Base-by-base conservation (phyloP, 352 stramenopile genomes). In the Plasmopara viticola region DNA sequence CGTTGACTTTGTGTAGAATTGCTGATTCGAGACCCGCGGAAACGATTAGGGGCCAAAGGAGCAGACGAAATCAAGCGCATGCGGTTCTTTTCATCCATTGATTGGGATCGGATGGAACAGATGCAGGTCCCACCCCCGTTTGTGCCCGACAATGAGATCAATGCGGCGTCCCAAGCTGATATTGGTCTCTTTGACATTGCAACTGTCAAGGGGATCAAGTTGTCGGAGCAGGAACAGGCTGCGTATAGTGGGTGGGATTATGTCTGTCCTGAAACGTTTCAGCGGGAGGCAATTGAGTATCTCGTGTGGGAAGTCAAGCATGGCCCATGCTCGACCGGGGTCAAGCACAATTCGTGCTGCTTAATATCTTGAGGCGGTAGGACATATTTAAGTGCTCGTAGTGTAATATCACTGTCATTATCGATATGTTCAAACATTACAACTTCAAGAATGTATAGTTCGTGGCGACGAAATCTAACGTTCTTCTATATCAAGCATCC, bases 61-160 rank as follows among this genome's bases (percentile, higher is more conserved):
- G 79, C 76, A 5, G 82, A 82, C 4, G 81, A 92, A 25, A 35
- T 35, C 31, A 35, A 35, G 31, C 31, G 31, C 10, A 35, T 35
- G 31, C 31, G 31, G 5, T 35, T 35, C 10, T 35, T 35, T 35
- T 35, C 31, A 2, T 60, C 61, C 2, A 62, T 94, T 17, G 78
- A 95, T 56, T 95, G 83, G 84, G 64, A 48, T 4, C 58, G 71
- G 48, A 84, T 95, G 57, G 78, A 90, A 57, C 70, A 61, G 50
- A 81, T 88, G 71, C 65, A 69, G 12, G 49, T 91, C 12, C 48
- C 65, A 14, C 80, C 83, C 8, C 80, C 80, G 13, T 91, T 91
- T 43, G 78, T 91, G 34, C 83, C 83, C 2, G 75, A 89, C 42
- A 86, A 86, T 43, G 81, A 90, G 56, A 91, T 94, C 63, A 94